These are phyloP conservation scores for Penicillium griseofulvum DNA, from an alignment of 2,329 filamentous ascomycete species.

Conservation along the genomic window DNA sequence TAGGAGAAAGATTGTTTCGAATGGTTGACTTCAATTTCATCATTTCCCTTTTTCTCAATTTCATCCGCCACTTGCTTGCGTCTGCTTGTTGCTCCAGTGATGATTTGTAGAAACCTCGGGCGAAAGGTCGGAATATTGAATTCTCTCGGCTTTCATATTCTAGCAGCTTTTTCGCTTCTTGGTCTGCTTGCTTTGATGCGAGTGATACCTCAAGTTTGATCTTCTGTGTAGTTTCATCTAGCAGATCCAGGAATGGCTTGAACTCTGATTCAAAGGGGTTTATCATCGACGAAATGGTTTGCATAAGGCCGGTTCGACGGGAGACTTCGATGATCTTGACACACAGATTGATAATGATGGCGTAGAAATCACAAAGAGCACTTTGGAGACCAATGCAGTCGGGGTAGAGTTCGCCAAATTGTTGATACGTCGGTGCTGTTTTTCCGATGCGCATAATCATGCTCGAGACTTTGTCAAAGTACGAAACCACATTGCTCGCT, in stretches of 20 bases:
- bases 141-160: neutral
- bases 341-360: neutral
- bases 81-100: neutral
- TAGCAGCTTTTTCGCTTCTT: constrained; percentile 3
- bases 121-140: neutral
- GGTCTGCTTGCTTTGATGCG: constrained; percentile 2
- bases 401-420: constrained; percentile 20
- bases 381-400: neutral
- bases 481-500: constrained; percentile 5
- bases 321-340: neutral
- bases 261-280: constrained; percentile 1
- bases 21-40: neutral
- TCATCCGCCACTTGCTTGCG: neutral
- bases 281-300: neutral
- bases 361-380: neutral
- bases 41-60: neutral
- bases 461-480: constrained; percentile 6
- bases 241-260: neutral
- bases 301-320: neutral
- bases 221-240: neutral
- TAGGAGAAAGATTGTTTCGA: neutral
- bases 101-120: neutral
- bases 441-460: constrained; percentile 20
- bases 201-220: neutral
- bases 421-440: constrained; percentile 14